These are phyloP conservation scores for Fusarium subtropicale DNA, from an alignment of 2,329 filamentous ascomycete species.

Conservation along the genomic window DNA sequence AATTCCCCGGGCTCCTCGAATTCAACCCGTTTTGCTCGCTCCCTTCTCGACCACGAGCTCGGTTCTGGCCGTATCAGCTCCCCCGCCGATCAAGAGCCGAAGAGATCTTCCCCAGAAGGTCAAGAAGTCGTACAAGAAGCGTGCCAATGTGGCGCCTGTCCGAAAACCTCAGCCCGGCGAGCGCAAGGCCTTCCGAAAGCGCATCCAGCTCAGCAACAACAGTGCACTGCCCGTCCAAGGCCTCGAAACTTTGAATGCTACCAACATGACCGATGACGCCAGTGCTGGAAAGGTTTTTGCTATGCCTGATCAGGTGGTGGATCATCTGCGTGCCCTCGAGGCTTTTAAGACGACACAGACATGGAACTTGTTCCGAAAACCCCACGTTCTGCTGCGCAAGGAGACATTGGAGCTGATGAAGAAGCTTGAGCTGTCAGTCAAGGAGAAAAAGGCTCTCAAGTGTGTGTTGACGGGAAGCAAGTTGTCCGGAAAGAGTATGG, in stretches of 20 bases:
- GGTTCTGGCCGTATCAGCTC: conserved; percentile 47
- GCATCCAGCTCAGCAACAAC: conserved; percentile 91
- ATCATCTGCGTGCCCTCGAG: conserved; percentile 83
- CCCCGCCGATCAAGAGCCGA: conserved; percentile 51
- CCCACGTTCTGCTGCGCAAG: conserved; percentile 79
- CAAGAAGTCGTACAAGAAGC: conserved; percentile 66
- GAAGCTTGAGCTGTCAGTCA: conserved; percentile 67
- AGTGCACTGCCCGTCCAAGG: conserved; percentile 85
- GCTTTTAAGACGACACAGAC: conserved; percentile 92
- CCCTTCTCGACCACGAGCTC: conserved; percentile 56
- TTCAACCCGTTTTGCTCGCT: conserved; percentile 52
- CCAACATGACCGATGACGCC: conserved; percentile 65
- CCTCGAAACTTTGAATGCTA: conserved; percentile 69
- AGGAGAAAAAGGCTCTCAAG: conserved; percentile 66
- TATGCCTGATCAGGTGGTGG: conserved; percentile 76
- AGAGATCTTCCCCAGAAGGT: conserved; percentile 53
- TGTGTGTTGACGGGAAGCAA: conserved; percentile 79
- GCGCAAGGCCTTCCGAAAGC: conserved; percentile 86
- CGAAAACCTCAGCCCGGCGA: conserved; percentile 79
- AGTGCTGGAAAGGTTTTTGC: conserved; percentile 75
- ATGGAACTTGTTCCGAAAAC: conserved; percentile 87
- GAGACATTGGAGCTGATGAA: conserved; percentile 81
- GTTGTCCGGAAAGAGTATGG: conserved; percentile 86
- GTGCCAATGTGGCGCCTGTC: conserved; percentile 55
- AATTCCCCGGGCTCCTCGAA: conserved; percentile 50